These are phyloP conservation scores for Sungouiella thailandica DNA, from an alignment of 805 yeast genomes.

Conservation along the genomic window DNA sequence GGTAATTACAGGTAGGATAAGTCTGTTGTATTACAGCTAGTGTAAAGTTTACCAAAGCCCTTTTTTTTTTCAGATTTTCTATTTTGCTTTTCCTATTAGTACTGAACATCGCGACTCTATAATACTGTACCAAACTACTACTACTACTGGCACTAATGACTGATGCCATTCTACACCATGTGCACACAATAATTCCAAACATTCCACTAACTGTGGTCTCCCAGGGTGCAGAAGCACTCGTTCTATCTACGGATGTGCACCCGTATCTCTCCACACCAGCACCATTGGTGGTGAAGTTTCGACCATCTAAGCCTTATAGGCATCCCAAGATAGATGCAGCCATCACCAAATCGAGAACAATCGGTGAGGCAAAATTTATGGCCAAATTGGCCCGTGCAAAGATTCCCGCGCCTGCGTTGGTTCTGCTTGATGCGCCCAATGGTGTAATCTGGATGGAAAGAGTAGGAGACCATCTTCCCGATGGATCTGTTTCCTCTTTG, in stretches of 20 bases:
- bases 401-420: slow-evolving; percentile 64
- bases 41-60: too few relatives aligned
- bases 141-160: too few relatives aligned
- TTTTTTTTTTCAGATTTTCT: too few relatives aligned
- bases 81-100: too few relatives aligned
- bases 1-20: too few relatives aligned
- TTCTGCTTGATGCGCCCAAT: slow-evolving; percentile 69
- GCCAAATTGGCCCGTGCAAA: slow-evolving; percentile 50
- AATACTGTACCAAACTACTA: too few relatives aligned
- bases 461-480: slow-evolving; percentile 52
- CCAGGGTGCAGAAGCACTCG: slow-evolving; percentile 91
- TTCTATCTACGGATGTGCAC: slow-evolving; percentile 57
- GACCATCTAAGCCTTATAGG: slow-evolving; percentile 89
- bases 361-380: slow-evolving; percentile 78
- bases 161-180: slow-evolving; percentile 41
- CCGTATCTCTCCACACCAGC: slow-evolving; percentile 45
- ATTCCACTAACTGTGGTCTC: slow-evolving; percentile 55
- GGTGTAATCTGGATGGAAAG: slow-evolving; percentile 90
- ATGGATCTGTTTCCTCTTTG: slow-evolving; percentile 55
- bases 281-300: slow-evolving; percentile 58
- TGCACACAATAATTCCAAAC: slow-evolving; percentile 40
- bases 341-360: slow-evolving; percentile 75
- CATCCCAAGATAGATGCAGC: slow-evolving; percentile 75
- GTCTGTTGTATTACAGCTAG: too few relatives aligned
- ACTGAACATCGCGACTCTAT: too few relatives aligned